These are phyloP conservation scores for Coniosporium tulheliwenetii DNA, from an alignment of 2,329 filamentous ascomycete genomes.

Conservation along the genomic window DNA sequence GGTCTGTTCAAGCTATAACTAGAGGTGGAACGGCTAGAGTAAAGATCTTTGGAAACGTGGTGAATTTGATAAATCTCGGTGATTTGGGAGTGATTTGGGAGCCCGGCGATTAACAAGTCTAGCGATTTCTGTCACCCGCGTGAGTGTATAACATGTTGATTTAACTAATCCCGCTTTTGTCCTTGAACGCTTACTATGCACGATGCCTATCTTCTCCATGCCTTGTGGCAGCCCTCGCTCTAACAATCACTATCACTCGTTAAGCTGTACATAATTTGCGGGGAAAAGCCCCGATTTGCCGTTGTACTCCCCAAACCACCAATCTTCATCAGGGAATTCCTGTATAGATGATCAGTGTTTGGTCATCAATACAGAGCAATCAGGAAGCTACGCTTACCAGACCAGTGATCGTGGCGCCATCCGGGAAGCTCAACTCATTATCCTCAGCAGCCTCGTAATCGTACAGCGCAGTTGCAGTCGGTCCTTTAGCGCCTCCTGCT, in stretches of 20 bases:
- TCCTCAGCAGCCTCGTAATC: slow-evolving; percentile 97
- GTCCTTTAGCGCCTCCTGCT: slow-evolving; percentile 29
- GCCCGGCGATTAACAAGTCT: no score
- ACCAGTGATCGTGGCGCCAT: slow-evolving; percentile 66
- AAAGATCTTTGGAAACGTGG: no score
- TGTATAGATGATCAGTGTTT: slow-evolving; percentile 19
- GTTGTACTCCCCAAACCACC: slow-evolving; percentile 86
- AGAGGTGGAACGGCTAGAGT: no score
- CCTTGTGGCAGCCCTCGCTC: slow-evolving; percentile 5
- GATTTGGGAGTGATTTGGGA: no score
- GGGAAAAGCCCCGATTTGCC: slow-evolving; percentile 71
- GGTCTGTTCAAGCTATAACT: no score
- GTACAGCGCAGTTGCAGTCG: slow-evolving; percentile 72
- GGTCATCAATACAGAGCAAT: not conserved
- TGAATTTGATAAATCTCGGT: no score
- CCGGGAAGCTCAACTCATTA: slow-evolving; percentile 74
- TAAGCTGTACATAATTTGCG: slow-evolving; percentile 33
- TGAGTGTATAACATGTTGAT: no score
- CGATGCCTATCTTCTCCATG: not conserved
- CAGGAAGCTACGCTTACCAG: slow-evolving; percentile 40
- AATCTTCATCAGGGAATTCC: slow-evolving; percentile 97
- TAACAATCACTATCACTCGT: slow-evolving; percentile 14
- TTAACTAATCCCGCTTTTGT: no score
- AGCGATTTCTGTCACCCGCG: no score
- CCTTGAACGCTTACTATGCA: no score